Conservation (phyloP, 192 early-diverging fungal genomes). For the Jimgerdemannia lactiflua region DNA sequence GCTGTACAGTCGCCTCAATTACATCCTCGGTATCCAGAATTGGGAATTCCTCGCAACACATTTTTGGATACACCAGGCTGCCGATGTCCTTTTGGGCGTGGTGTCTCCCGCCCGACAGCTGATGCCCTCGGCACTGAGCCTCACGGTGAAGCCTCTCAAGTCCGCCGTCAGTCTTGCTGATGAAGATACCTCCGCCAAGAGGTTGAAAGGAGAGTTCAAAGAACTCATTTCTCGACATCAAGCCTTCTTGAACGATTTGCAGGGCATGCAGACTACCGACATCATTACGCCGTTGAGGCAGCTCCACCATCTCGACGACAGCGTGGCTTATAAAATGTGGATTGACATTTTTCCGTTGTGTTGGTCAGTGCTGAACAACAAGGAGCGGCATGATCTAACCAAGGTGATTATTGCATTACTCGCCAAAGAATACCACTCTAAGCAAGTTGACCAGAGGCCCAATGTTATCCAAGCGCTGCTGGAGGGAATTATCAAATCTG, state of each 20-base stretch:
- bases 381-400: slow-evolving; percentile 83
- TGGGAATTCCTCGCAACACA: slow-evolving; percentile 87
- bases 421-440: slow-evolving; percentile 86
- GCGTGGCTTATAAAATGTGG: slow-evolving; percentile 80
- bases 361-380: slow-evolving; percentile 70
- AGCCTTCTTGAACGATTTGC: slow-evolving; percentile 58
- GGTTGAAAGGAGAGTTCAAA: slow-evolving; percentile 27
- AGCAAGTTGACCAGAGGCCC: slow-evolving; percentile 76
- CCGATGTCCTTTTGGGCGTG: slow-evolving; percentile 82
- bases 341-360: slow-evolving; percentile 76
- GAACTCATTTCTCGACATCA: slow-evolving; percentile 51
- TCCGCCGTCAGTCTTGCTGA: slow-evolving; percentile 17
- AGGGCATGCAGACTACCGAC: slow-evolving; percentile 41
- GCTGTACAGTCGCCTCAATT: slow-evolving; percentile 77
- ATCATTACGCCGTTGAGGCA: slow-evolving; percentile 58
- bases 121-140: slow-evolving; percentile 28
- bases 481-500: slow-evolving; percentile 77
- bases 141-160: slow-evolving; percentile 46
- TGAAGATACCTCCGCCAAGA: slow-evolving; percentile 1
- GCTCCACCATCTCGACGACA: slow-evolving; percentile 62
- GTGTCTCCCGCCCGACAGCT: slow-evolving; percentile 39
- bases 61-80: slow-evolving; percentile 93
- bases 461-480: slow-evolving; percentile 95
- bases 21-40: slow-evolving; percentile 89
- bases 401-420: slow-evolving; percentile 83